A percentile compares a stretch with the other conserved stretches of the same genome.
Evolutionary conservation across 129 eudicot genomes (phyloP).

Genomic region (Arctium minus): DNA sequence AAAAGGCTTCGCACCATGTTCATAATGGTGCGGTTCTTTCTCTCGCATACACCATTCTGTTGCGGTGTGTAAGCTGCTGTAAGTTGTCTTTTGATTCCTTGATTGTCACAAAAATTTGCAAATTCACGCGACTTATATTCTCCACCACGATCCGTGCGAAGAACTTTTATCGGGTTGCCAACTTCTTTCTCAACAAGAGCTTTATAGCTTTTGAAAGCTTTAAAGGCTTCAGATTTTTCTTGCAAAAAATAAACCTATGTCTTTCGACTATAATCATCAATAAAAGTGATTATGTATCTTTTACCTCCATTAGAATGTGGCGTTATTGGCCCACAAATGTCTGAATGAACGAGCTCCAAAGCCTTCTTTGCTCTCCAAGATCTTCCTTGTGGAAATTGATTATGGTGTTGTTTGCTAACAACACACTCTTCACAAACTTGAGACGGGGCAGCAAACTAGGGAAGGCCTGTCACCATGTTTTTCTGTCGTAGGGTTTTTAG

Average conservation of each 20-base stretch:
- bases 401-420: not conserved
- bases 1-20: not conserved
- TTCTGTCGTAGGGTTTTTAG: not conserved
- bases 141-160: not conserved
- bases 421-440: constrained; percentile 14
- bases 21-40: not conserved
- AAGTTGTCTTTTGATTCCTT: not conserved
- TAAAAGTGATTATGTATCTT: no score
- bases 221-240: not conserved
- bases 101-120: not conserved
- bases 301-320: constrained; percentile 8
- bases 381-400: not conserved
- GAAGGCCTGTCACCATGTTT: constrained; percentile 7
- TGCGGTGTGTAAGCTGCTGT: not conserved
- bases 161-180: not conserved
- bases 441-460: not conserved
- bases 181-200: not conserved
- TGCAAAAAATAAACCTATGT: no score
- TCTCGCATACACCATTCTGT: not conserved
- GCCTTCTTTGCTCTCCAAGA: not conserved
- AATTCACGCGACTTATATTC: constrained; percentile 6
- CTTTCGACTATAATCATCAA: no score
- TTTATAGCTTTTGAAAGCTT: not conserved
- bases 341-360: not conserved
- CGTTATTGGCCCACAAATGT: not conserved